Evolutionary conservation across 768 basidiomycete genomes (phyloP).

Genomic region (Mycena venus): DNA sequence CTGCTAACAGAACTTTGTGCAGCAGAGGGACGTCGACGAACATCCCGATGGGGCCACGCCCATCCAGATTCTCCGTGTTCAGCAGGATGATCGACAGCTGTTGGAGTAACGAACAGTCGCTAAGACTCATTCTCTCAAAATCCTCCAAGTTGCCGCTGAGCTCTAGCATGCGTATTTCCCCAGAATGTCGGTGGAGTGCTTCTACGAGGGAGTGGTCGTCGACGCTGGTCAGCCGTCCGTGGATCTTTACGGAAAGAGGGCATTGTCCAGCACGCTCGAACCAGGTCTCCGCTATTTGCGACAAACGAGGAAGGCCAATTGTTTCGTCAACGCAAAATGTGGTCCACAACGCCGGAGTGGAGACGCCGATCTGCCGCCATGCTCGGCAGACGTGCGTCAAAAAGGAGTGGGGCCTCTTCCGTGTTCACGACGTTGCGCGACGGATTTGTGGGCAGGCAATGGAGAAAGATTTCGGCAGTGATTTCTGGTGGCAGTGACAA

Average conservation of each 20-base stretch:
- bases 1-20: not conserved
- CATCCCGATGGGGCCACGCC: not conserved
- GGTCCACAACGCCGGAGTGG: slow-evolving; percentile 11
- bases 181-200: not conserved
- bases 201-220: not conserved
- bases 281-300: not conserved
- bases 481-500: slow-evolving; percentile 15
- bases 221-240: not conserved
- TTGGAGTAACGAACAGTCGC: not conserved
- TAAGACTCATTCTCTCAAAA: not conserved
- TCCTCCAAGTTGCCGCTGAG: not conserved
- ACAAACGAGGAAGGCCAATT: not conserved
- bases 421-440: not conserved
- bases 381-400: not conserved
- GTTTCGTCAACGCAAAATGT: not conserved
- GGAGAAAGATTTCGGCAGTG: slow-evolving; percentile 13
- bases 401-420: not conserved
- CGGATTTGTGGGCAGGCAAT: not conserved
- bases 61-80: not conserved
- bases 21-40: not conserved
- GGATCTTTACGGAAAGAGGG: not conserved
- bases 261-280: not conserved
- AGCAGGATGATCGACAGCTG: not conserved
- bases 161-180: not conserved
- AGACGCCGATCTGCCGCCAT: slow-evolving; percentile 4